These are phyloP conservation scores for Alternaria consortialis DNA, from an alignment of 2,329 filamentous ascomycete genomes.

Conservation along the genomic window DNA sequence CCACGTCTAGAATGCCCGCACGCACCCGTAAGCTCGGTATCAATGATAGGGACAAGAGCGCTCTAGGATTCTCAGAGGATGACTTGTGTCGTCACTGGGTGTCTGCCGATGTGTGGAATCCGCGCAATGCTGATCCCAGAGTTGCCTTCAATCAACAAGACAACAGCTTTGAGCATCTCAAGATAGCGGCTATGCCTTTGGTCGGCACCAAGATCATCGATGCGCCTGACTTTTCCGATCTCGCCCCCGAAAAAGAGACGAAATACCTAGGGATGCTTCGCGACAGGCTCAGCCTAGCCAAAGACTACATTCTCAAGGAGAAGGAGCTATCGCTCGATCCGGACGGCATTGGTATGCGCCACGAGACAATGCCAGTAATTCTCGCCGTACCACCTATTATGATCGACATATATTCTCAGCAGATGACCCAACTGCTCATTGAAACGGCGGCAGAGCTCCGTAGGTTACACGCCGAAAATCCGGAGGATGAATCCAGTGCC, in stretches of 20 bases:
- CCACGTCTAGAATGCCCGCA: neutral
- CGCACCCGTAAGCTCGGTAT: neutral
- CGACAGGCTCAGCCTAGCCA: neutral
- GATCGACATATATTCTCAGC: slow-evolving; percentile 1
- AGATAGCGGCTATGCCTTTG: neutral
- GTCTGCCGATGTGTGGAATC: neutral
- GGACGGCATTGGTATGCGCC: neutral
- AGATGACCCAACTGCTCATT: neutral
- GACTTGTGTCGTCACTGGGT: slow-evolving; percentile 2
- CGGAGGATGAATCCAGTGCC: neutral
- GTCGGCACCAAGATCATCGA: neutral
- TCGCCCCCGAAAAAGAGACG: neutral
- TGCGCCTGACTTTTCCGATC: neutral
- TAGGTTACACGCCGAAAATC: neutral
- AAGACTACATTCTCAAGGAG: slow-evolving; percentile 1
- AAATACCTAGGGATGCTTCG: neutral
- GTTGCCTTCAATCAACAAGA: slow-evolving; percentile 4
- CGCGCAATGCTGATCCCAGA: slow-evolving; percentile 1
- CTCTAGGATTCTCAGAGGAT: neutral
- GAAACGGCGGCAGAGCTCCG: neutral
- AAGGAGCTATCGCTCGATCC: neutral
- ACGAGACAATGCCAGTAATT: neutral
- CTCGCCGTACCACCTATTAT: neutral
- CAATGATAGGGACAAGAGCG: neutral
- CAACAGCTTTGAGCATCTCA: slow-evolving; percentile 2